Percentiles rank a stretch among this genome's conserved stretches.
Evolutionary conservation across 1,284 basidiomycete species (phyloP).

Genomic region (Sanguinoderma infundibulare): DNA sequence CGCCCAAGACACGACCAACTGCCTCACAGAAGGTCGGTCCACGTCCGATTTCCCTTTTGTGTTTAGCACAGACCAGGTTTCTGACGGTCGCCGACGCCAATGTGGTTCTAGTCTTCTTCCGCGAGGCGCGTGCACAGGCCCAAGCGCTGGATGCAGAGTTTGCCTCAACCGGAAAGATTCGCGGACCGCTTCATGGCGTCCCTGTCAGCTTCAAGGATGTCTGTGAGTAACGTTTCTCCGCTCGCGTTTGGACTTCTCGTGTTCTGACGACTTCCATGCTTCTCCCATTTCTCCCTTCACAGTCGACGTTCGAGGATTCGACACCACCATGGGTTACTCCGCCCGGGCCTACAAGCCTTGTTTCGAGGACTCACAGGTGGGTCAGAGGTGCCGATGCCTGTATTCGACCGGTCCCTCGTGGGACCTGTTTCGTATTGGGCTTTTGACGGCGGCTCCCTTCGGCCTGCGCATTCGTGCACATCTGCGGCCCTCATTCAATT

Average conservation of each 20-base stretch:
- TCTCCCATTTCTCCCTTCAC: slow-evolving; percentile 3
- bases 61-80: not conserved
- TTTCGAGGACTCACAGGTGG: slow-evolving; percentile 59
- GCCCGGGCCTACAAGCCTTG: slow-evolving; percentile 67
- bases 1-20: slow-evolving; percentile 74
- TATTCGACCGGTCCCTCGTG: not conserved
- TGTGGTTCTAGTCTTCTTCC: slow-evolving; percentile 64
- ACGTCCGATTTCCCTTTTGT: not conserved
- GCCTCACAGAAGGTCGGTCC: slow-evolving; percentile 72
- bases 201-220: slow-evolving; percentile 81
- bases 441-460: too few relatives aligned
- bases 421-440: too few relatives aligned
- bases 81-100: not conserved
- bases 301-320: slow-evolving; percentile 65
- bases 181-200: slow-evolving; percentile 82
- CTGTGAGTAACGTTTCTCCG: slow-evolving; percentile 44
- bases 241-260: not conserved
- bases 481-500: not conserved
- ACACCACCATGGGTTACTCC: slow-evolving; percentile 78
- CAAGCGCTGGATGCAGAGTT: slow-evolving; percentile 71
- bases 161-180: slow-evolving; percentile 56
- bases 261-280: slow-evolving; percentile 5
- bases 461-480: too few relatives aligned
- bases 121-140: slow-evolving; percentile 66
- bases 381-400: slow-evolving; percentile 24